Conservation (phyloP, 1,139 yeast species). For the Hyphopichia burtonii region DNA sequence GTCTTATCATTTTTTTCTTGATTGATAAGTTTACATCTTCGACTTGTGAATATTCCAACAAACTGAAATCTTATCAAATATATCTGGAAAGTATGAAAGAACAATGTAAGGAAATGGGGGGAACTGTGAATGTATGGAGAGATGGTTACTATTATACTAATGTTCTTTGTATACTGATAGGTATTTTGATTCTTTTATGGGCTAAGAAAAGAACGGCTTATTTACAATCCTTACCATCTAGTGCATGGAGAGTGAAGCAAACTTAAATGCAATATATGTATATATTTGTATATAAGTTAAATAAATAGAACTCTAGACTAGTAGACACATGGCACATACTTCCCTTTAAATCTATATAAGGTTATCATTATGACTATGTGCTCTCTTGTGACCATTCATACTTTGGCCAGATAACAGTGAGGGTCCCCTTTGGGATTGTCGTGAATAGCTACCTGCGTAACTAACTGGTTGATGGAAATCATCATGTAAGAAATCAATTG, state of each 20-base stretch:
- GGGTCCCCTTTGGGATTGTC: background rate
- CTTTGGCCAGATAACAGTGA: background rate
- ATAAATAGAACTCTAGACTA: no score
- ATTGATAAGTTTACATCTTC: constrained; percentile 78
- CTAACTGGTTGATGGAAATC: constrained; percentile 1
- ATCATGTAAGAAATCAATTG: constrained; percentile 41
- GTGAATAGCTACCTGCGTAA: background rate
- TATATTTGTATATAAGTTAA: no score
- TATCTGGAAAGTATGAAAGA: constrained; percentile 38
- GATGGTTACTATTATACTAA: constrained; percentile 91
- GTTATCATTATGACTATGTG: background rate
- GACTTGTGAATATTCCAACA: constrained; percentile 39
- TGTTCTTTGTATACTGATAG: constrained; percentile 64
- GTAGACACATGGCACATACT: no score
- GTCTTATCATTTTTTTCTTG: constrained; percentile 68
- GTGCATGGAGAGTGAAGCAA: constrained; percentile 65
- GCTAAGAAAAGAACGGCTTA: constrained; percentile 57
- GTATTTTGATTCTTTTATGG: constrained; percentile 68
- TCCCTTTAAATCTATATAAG: no score
- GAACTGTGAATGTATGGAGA: constrained; percentile 49
- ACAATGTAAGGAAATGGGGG: constrained; percentile 53
- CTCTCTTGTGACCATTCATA: background rate
- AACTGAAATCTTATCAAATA: constrained; percentile 13
- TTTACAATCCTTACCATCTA: constrained; percentile 61
- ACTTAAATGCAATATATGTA: background rate